These are phyloP conservation scores for Dipteronia sinensis DNA, from an alignment of 345 rosid species.

Conservation along the genomic window DNA sequence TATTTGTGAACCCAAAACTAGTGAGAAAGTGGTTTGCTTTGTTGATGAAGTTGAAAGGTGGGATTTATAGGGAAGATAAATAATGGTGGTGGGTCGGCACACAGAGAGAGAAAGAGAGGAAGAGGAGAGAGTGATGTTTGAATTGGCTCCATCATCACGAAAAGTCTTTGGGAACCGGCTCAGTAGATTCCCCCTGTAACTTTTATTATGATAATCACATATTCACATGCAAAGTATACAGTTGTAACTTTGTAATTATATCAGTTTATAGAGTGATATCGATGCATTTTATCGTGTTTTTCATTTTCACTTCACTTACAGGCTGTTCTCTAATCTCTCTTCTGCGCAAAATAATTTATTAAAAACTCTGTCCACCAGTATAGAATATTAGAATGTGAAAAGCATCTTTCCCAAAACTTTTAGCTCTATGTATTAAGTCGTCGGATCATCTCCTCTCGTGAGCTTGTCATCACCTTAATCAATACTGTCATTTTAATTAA, in stretches of 20 bases:
- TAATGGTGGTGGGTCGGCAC: constrained; percentile 4
- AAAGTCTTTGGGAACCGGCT: constrained; percentile 31
- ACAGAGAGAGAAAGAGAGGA: not conserved
- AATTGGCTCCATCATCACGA: constrained; percentile 6
- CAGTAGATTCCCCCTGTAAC: constrained; percentile 27
- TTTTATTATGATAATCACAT: not conserved
- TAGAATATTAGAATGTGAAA: constrained; percentile 21
- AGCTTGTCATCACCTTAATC: no score
- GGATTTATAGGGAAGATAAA: not conserved
- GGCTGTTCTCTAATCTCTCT: not conserved
- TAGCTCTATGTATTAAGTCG: not conserved
- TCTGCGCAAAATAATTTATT: not conserved
- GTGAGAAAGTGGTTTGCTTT: not conserved
- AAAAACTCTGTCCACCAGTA: not conserved
- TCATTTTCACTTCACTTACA: not conserved
- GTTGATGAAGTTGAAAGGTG: not conserved
- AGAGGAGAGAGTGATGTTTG: constrained; percentile 1
- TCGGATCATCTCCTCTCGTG: no score
- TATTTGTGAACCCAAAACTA: not conserved
- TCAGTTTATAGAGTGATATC: not conserved
- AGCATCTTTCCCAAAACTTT: not conserved
- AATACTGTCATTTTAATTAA: no score
- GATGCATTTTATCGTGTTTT: not conserved
- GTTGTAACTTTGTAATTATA: not conserved
- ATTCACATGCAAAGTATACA: constrained; percentile 1